Conservation (phyloP, 2,329 filamentous ascomycete species). For the Fusarium sp. region DNA sequence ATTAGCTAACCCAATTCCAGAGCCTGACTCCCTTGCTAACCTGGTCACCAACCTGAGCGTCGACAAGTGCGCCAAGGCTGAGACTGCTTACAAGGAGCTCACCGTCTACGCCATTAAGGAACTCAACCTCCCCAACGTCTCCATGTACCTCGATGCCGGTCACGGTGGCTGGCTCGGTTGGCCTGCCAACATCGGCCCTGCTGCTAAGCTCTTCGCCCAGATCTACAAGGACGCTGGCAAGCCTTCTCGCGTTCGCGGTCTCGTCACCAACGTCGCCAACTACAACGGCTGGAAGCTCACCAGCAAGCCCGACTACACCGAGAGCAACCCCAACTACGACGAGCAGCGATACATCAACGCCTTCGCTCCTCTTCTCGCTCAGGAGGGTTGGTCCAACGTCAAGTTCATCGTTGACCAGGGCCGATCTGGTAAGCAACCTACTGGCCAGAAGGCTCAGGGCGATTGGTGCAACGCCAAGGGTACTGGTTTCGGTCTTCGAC, state of each 20-base stretch:
- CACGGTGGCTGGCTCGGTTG: conserved; percentile 69
- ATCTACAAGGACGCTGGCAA: conserved; percentile 61
- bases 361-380: conserved; percentile 69
- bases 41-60: conserved; percentile 64
- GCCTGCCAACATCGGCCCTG: conserved; percentile 61
- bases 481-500: conserved; percentile 72
- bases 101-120: conserved; percentile 60
- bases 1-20: conserved; percentile 38
- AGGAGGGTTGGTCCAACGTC: conserved; percentile 53
- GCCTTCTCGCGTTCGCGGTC: conserved; percentile 60
- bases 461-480: conserved; percentile 74
- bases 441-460: conserved; percentile 68
- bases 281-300: conserved; percentile 61
- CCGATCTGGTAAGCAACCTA: conserved; percentile 67
- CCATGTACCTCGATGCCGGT: conserved; percentile 67
- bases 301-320: conserved; percentile 56
- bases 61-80: conserved; percentile 58
- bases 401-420: conserved; percentile 61
- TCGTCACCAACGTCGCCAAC: conserved; percentile 68
- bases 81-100: conserved; percentile 59
- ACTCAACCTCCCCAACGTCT: conserved; percentile 64
- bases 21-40: conserved; percentile 68
- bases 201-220: conserved; percentile 56
- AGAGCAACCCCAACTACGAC: conserved; percentile 60
- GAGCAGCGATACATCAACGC: conserved; percentile 67